Percentiles rank a stretch among this genome's conserved stretches.
Conservation (phyloP, 257 asterid genomes). For the Solanum tacnaense region DNA sequence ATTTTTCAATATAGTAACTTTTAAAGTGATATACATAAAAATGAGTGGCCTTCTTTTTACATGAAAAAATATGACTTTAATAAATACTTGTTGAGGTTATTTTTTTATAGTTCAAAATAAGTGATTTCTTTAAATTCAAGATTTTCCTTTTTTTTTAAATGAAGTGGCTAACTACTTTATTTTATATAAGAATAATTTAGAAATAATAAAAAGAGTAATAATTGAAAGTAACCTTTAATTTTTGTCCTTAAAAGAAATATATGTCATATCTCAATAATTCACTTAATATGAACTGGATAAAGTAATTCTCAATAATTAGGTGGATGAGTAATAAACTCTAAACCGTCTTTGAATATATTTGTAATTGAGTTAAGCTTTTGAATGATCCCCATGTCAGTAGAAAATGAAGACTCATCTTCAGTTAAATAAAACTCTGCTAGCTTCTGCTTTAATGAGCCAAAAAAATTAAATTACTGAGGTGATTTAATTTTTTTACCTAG, state of each 20-base stretch:
- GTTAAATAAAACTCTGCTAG: neutral
- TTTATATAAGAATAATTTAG: no score
- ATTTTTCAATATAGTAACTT: no score
- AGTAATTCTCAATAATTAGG: no score
- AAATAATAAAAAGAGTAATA: no score
- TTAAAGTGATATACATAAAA: neutral
- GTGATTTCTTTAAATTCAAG: no score
- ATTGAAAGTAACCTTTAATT: no score
- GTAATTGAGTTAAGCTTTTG: neutral
- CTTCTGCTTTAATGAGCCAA: neutral
- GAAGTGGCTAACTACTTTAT: no score
- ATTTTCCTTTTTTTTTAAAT: fast-evolving
- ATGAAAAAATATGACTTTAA: neutral
- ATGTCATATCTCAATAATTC: no score
- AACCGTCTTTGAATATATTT: neutral
- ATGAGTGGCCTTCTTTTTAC: neutral
- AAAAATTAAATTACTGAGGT: neutral
- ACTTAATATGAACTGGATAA: neutral
- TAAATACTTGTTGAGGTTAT: no score
- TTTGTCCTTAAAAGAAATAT: no score
- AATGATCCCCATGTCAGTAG: neutral
- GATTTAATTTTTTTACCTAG: neutral
- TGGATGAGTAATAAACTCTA: neutral
- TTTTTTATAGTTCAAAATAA: no score
- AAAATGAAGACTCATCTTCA: neutral